These are phyloP conservation scores for Cercospora zeina DNA, from an alignment of 2,329 filamentous ascomycete genomes.

Conservation along the genomic window DNA sequence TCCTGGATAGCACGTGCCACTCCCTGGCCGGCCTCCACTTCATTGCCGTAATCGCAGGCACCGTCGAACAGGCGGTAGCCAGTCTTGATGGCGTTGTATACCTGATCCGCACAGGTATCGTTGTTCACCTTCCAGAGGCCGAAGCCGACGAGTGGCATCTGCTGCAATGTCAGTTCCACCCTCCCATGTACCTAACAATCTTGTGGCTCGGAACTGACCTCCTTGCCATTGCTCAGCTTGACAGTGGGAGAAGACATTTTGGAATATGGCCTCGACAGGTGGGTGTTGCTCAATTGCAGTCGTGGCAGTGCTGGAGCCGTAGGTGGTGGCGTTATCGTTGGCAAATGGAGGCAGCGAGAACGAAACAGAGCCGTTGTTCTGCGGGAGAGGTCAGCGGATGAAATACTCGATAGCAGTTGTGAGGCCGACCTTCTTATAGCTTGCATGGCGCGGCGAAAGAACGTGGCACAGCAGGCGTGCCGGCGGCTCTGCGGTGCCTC, in stretches of 20 bases:
- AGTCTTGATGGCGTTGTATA: constrained; percentile 70
- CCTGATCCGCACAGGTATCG: constrained; percentile 68
- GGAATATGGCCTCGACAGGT: constrained; percentile 30
- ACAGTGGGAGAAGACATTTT: constrained; percentile 38
- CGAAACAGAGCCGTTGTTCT: constrained; percentile 24
- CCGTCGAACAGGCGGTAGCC: constrained; percentile 64
- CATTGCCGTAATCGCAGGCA: constrained; percentile 76
- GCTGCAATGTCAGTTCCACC: background rate
- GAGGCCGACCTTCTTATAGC: constrained; percentile 25
- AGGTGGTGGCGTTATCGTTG: constrained; percentile 5
- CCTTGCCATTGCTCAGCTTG: constrained; percentile 44
- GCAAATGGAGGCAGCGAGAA: constrained; percentile 12
- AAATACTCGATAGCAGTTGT: background rate
- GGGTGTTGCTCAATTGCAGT: constrained; percentile 16
- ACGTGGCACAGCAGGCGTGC: background rate
- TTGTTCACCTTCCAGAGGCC: constrained; percentile 83
- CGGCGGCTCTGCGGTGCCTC: constrained; percentile 20
- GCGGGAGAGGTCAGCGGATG: constrained; percentile 9
- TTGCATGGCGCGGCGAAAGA: constrained; percentile 13
- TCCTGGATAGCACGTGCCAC: constrained; percentile 78
- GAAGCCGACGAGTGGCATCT: constrained; percentile 76
- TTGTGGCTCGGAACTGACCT: constrained; percentile 29
- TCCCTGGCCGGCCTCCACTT: constrained; percentile 74
- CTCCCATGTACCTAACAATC: background rate
- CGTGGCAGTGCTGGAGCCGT: constrained; percentile 8